Conservation (phyloP, 2,329 filamentous ascomycete species). For the Monosporascus sp. region DNA sequence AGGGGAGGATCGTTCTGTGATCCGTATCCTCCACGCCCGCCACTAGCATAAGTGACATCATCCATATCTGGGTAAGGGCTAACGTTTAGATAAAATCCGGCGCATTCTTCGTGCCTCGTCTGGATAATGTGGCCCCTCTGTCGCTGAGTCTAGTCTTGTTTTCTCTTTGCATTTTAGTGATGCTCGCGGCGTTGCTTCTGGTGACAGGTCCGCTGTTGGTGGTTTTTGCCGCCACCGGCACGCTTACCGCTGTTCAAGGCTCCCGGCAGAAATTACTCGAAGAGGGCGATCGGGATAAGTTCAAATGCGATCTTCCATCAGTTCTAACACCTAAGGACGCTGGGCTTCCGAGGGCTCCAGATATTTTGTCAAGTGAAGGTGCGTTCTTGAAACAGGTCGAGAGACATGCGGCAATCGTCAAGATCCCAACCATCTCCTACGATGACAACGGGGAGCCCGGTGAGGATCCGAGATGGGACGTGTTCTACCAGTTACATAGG, state of each 20-base stretch:
- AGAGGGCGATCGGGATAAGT: conserved; percentile 5
- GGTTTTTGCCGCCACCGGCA: conserved; percentile 3
- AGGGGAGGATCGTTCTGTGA: no score
- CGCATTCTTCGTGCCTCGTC: no score
- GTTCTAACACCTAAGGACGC: conserved; percentile 22
- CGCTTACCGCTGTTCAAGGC: conserved; percentile 8
- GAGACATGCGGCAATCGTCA: conserved; percentile 40
- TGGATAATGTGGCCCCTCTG: no score
- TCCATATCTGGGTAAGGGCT: no score
- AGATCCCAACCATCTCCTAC: conserved; percentile 49
- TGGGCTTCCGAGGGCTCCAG: conserved; percentile 23
- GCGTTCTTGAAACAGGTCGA: conserved; percentile 30
- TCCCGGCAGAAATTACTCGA: conserved; percentile 11
- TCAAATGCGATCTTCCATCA: conserved; percentile 26
- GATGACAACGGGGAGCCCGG: conserved; percentile 51
- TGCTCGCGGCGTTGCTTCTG: conserved; percentile 8
- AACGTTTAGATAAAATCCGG: no score
- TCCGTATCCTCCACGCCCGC: no score
- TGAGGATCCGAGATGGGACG: conserved; percentile 49
- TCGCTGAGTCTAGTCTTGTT: no score
- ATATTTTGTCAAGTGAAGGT: conserved; percentile 21
- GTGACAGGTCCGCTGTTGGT: conserved; percentile 11
- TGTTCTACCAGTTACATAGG: conserved; percentile 45
- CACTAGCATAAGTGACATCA: no score
- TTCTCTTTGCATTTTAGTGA: neutral